Evolutionary conservation across 768 basidiomycete species (phyloP).

Genomic region (Leucocoprinus birnbaumii): DNA sequence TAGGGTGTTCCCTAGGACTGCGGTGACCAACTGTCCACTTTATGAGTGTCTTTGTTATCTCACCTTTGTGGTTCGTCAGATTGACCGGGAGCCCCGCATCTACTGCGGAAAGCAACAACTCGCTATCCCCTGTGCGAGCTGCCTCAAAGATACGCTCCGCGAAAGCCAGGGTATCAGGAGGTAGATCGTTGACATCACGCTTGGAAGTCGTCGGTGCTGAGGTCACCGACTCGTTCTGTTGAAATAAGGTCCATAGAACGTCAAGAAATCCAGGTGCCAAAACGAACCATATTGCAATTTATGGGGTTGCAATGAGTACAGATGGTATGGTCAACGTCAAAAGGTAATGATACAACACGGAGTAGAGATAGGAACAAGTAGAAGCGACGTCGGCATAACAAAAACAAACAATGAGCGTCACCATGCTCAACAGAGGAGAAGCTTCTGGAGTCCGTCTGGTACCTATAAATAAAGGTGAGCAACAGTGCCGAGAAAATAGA

Average conservation of each 20-base stretch:
- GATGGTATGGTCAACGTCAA: not conserved
- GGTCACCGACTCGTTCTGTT: not conserved
- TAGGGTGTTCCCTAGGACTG: slow-evolving; percentile 64
- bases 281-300: slow-evolving; percentile 4
- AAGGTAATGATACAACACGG: not conserved
- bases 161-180: slow-evolving; percentile 45
- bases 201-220: not conserved
- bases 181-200: slow-evolving; percentile 24
- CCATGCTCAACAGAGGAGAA: slow-evolving; percentile 5
- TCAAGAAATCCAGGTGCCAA: not conserved
- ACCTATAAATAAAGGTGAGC: slow-evolving; percentile 18
- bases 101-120: slow-evolving; percentile 54
- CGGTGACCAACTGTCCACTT: not conserved
- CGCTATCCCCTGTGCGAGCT: slow-evolving; percentile 56
- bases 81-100: slow-evolving; percentile 70
- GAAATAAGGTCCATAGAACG: not conserved
- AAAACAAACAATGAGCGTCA: too few species aligned
- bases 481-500: not conserved
- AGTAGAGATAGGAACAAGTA: too few species aligned
- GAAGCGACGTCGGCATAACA: too few species aligned
- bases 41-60: not conserved
- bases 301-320: not conserved
- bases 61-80: slow-evolving; percentile 71
- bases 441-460: slow-evolving; percentile 16
- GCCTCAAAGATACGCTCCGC: slow-evolving; percentile 76